phyloP scores from a whole-genome alignment of 1,139 yeast species.

The Pneumocystis carinii region DNA sequence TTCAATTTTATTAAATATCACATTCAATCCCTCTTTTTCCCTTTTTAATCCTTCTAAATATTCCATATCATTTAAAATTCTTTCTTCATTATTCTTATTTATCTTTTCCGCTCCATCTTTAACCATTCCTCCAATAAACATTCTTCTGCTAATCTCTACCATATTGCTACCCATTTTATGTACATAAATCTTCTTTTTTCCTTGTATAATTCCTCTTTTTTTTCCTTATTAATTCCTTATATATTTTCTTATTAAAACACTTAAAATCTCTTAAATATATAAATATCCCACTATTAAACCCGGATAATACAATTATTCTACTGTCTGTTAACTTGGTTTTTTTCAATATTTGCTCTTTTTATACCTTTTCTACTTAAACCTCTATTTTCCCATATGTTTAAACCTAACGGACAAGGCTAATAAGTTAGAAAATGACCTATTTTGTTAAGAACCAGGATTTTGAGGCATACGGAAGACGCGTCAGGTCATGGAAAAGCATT shows the following conservation, averaged over 20 bases:
- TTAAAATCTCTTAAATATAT: neutral
- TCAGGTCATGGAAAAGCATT: constrained; percentile 55
- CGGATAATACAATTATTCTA: too few relatives aligned
- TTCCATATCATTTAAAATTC: neutral
- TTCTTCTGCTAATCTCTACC: neutral
- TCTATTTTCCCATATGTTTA: too few relatives aligned
- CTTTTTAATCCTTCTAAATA: neutral
- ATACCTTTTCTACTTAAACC: neutral
- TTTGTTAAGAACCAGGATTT: neutral
- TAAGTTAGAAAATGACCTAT: neutral
- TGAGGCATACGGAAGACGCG: constrained; percentile 11
- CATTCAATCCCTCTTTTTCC: neutral
- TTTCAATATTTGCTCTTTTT: too few relatives aligned
- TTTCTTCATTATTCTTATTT: neutral
- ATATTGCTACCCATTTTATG: neutral
- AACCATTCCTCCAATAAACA: neutral
- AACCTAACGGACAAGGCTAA: too few relatives aligned
- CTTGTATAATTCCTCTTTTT: too few relatives aligned
- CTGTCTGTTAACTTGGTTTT: too few relatives aligned
- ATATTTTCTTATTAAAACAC: too few relatives aligned
- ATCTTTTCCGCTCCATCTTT: neutral
- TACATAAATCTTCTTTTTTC: too few relatives aligned
- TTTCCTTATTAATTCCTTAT: too few relatives aligned
- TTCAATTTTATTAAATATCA: neutral
- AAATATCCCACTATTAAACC: neutral